Evolutionary conservation across 495 filamentous ascomycete species (phyloP).

Genomic region (Penicillium coffeae): DNA sequence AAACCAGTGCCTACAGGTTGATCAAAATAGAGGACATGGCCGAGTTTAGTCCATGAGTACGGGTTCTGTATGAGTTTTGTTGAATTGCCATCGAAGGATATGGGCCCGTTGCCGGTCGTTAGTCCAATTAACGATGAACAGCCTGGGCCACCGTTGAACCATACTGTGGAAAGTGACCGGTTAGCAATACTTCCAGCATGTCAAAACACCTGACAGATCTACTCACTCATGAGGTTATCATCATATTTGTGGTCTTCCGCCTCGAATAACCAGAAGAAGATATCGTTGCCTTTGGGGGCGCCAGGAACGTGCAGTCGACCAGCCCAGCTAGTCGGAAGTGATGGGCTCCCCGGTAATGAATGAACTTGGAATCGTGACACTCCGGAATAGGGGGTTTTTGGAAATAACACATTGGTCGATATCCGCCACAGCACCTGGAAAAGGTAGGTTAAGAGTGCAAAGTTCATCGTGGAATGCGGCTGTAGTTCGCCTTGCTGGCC

Average conservation of each 20-base stretch:
- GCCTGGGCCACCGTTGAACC: conserved; percentile 68
- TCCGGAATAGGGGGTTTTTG: conserved; percentile 1
- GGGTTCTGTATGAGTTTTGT: conserved; percentile 25
- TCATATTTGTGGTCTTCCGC: conserved; percentile 28
- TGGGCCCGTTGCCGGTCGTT: conserved; percentile 26
- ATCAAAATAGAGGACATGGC: conserved; percentile 41
- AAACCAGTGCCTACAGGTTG: conserved; percentile 41
- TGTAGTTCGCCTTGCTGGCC: not conserved
- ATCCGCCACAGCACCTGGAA: conserved; percentile 18
- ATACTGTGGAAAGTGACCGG: conserved; percentile 33
- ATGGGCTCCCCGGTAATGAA: conserved; percentile 25
- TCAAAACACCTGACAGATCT: not conserved
- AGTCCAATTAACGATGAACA: conserved; percentile 67
- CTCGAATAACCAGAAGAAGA: conserved; percentile 44
- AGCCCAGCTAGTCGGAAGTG: conserved; percentile 38
- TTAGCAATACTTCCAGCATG: not conserved
- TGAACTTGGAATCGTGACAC: conserved; percentile 26
- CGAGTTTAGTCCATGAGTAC: conserved; percentile 38
- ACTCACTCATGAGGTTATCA: conserved; percentile 38
- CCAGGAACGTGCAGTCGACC: conserved; percentile 35
- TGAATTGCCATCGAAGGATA: conserved; percentile 27
- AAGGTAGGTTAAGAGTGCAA: conserved; percentile 17
- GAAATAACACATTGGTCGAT: conserved; percentile 3
- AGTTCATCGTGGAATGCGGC: conserved; percentile 12
- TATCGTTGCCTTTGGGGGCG: conserved; percentile 24